These are phyloP conservation scores for Allantophomopsis cytisporea DNA, from an alignment of 2,329 filamentous ascomycete species.

Conservation along the genomic window DNA sequence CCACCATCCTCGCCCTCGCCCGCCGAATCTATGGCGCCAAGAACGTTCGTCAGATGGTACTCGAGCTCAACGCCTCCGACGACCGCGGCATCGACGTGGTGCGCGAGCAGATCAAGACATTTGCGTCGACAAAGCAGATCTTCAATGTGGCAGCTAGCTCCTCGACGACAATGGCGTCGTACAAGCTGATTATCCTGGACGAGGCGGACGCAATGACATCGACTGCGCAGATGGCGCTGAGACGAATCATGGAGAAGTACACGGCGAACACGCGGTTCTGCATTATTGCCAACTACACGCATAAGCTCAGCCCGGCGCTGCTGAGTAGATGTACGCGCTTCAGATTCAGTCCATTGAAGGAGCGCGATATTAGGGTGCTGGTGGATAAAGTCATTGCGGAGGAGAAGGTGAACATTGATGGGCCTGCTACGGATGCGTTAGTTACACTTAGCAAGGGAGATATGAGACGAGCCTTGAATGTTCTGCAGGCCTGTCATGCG, in stretches of 20 bases:
- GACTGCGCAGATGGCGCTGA: conserved; percentile 91
- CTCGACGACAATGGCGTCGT: conserved; percentile 48
- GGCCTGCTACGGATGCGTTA: conserved; percentile 69
- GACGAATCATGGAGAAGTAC: conserved; percentile 98
- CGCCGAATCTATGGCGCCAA: conserved; percentile 82
- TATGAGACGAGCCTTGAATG: conserved; percentile 89
- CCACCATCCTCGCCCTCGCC: conserved; percentile 85
- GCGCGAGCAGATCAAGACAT: conserved; percentile 98
- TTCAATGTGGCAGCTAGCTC: conserved; percentile 54
- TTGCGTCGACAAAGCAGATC: conserved; percentile 95
- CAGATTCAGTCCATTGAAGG: conserved; percentile 85
- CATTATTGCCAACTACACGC: conserved; percentile 97
- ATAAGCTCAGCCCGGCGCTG: conserved; percentile 88
- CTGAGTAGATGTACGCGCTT: conserved; percentile 91
- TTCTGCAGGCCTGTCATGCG: conserved; percentile 91
- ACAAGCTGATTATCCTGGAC: conserved; percentile 94
- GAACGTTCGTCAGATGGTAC: conserved; percentile 96
- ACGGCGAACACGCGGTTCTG: conserved; percentile 96
- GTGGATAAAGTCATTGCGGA: conserved; percentile 85
- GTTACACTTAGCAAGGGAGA: conserved; percentile 86
- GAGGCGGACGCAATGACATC: conserved; percentile 99
- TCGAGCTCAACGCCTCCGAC: conserved; percentile 94
- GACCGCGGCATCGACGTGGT: conserved; percentile 97
- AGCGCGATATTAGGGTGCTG: conserved; percentile 68
- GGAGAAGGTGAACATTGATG: conserved; percentile 71